A percentile compares a stretch with the other conserved stretches of the same genome.
Evolutionary conservation across 208 protist species (phyloP).

Genomic region (Leishmania tropica): DNA sequence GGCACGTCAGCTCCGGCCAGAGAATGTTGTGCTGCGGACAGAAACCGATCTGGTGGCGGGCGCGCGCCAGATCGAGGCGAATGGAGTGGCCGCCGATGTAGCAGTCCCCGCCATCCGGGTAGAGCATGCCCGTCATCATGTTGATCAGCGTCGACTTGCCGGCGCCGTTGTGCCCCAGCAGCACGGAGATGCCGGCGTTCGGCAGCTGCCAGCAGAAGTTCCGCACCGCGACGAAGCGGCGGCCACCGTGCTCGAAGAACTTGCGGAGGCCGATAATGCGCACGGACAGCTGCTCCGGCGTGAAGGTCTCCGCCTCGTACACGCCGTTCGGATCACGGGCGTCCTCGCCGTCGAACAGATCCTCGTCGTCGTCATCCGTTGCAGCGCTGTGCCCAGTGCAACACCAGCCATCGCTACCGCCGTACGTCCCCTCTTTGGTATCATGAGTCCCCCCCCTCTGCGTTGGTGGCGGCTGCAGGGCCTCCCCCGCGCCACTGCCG

Average conservation of each 20-base stretch:
- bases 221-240: conserved; percentile 56
- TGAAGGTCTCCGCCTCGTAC: conserved; percentile 11
- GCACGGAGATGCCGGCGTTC: conserved; percentile 66
- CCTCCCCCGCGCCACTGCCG: not conserved
- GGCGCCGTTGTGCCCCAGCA: conserved; percentile 89
- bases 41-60: conserved; percentile 88
- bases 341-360: conserved; percentile 22
- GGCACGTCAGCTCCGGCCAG: conserved; percentile 89
- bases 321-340: conserved; percentile 22
- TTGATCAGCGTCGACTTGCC: conserved; percentile 86
- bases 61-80: conserved; percentile 34
- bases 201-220: conserved; percentile 66
- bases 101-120: conserved; percentile 73
- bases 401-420: not conserved
- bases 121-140: conserved; percentile 87
- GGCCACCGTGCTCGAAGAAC: conserved; percentile 31
- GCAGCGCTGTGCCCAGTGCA: not conserved
- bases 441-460: not conserved
- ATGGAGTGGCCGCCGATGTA: conserved; percentile 69
- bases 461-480: not conserved
- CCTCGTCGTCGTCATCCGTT: not conserved
- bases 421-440: not conserved
- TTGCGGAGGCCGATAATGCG: conserved; percentile 33
- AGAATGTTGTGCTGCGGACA: conserved; percentile 97
- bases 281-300: conserved; percentile 12